phyloP scores from a whole-genome alignment of 2,329 filamentous ascomycete genomes.

The Colletotrichum eremochloae region DNA sequence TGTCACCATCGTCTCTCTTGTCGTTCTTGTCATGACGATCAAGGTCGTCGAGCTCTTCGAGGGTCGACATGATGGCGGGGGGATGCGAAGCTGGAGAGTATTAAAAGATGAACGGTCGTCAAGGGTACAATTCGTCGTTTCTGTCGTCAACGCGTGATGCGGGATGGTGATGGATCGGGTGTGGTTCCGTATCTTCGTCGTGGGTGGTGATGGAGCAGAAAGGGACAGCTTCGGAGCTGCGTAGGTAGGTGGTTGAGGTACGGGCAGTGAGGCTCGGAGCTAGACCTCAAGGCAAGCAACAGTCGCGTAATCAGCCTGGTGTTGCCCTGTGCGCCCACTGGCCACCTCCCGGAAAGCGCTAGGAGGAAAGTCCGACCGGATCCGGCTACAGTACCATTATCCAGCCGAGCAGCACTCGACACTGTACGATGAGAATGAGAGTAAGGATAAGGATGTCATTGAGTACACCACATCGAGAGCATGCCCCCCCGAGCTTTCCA shows the following conservation, averaged over 20 bases:
- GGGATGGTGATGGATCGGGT: conserved; percentile 15
- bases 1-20: conserved; percentile 59
- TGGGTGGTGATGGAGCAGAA: conserved; percentile 36
- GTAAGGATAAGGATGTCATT: neutral
- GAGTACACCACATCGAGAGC: neutral
- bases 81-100: conserved; percentile 27
- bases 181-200: conserved; percentile 27
- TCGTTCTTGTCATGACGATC: conserved; percentile 85
- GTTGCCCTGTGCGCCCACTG: conserved; percentile 42
- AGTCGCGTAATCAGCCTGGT: conserved; percentile 45
- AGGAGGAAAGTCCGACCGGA: conserved; percentile 42
- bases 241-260: conserved; percentile 24
- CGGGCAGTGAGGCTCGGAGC: conserved; percentile 36
- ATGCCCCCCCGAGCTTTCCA: neutral
- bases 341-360: conserved; percentile 36
- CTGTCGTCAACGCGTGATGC: conserved; percentile 10
- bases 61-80: conserved; percentile 79
- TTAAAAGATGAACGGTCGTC: conserved; percentile 8
- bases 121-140: conserved; percentile 16
- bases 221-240: conserved; percentile 44
- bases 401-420: neutral
- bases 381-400: conserved; percentile 21
- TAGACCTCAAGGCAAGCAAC: conserved; percentile 44
- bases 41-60: conserved; percentile 92
- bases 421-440: neutral